Base-by-base conservation (phyloP, 305 asterid genomes). In the Galium porrigens region DNA sequence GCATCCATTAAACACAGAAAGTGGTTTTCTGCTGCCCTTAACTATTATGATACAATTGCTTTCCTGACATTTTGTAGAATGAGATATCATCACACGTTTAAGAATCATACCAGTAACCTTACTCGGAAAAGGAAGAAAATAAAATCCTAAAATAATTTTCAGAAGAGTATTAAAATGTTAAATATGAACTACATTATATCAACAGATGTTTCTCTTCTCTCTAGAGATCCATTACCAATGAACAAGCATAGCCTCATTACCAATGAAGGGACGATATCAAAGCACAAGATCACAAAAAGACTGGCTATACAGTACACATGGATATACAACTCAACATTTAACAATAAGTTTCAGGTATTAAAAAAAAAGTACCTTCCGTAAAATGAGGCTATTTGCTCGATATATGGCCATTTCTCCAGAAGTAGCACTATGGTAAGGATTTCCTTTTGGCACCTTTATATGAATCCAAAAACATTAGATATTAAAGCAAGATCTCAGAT, bases 371-470 rank as follows among this genome's bases (percentile, higher is more conserved):
- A 92, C 97, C 99, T 87, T 81, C 76, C 82, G 81, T 77, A 91
- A 80, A 71, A 87, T 86, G 71, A 86, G 90, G 86, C 96, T 84
- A 79, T 94, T 80, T 20, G 95, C 94, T 59, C 81, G 85, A 66
- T 94, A 94, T 55, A 94, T 84, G 68, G 97, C 96, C 95, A 87
- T 87, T 82, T 94, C 99, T 74, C 99, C 99, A 51, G 99, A 94
- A 64, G 97, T 87, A 72, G 99, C 99, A 83, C 99, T 94, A 76
- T 94, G 99, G 73, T 90, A 87, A 57, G 99, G 99, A 79, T 94
- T 94, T 49, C 99, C 99, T 79, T 83, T 86, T 20, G 99, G 99
- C 69, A 90, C 95, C 97, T 90, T 56, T 63, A 30, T 3, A 67
- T 69, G 29, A 41, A 56, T 11, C 27, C 49, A 74, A 64, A 49